phyloP scores from a whole-genome alignment of 148 eudicot genomes.

The Rhododendron ovatum region DNA sequence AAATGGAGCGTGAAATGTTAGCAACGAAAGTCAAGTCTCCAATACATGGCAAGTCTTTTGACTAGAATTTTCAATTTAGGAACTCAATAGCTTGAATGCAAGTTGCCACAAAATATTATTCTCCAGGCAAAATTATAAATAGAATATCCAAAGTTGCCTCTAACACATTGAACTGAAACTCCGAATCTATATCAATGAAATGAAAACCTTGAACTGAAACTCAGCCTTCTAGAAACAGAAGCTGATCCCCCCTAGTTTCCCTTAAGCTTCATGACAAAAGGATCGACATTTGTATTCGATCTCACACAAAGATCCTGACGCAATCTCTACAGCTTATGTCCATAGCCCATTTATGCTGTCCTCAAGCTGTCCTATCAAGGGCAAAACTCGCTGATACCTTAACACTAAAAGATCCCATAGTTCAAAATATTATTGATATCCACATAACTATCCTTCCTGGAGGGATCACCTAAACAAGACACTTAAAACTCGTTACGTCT shows the following conservation, averaged over 20 bases:
- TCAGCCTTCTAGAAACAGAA: constrained; percentile 9
- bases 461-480: constrained; percentile 9
- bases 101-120: background rate
- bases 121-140: background rate
- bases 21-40: background rate
- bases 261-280: constrained; percentile 1
- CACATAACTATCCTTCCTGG: background rate
- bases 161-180: background rate
- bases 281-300: background rate
- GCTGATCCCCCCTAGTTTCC: background rate
- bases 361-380: constrained; percentile 14
- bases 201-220: constrained; percentile 11
- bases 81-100: background rate
- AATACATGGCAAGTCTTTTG: background rate
- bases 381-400: background rate
- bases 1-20: background rate
- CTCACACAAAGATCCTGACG: constrained; percentile 4
- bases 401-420: background rate
- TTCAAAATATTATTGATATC: constrained; percentile 4
- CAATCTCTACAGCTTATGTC: constrained; percentile 2
- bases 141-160: constrained; percentile 4
- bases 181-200: background rate
- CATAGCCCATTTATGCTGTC: background rate
- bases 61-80: background rate
- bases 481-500: background rate